These are phyloP conservation scores for Papiliotrema nemorosa DNA, from an alignment of 1,284 basidiomycete species.

Conservation along the genomic window DNA sequence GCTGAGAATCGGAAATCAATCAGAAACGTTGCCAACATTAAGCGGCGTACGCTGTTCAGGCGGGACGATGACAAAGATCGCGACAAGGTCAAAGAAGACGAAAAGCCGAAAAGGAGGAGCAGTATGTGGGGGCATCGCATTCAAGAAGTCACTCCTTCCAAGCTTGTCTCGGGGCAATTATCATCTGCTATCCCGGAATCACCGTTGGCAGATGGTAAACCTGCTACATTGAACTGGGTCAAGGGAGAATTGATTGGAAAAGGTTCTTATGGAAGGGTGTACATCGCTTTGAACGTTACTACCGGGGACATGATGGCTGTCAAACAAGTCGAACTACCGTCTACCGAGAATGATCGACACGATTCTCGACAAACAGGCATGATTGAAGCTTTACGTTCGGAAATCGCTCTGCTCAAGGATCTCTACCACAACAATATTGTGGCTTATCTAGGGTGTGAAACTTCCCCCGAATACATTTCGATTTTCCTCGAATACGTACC, in stretches of 20 bases:
- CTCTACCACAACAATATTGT: conserved; percentile 97
- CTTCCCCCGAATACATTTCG: conserved; percentile 82
- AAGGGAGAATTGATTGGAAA: conserved; percentile 96
- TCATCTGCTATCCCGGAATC: conserved; percentile 49
- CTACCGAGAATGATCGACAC: conserved; percentile 81
- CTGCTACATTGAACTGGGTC: conserved; percentile 91
- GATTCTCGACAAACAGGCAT: conserved; percentile 80
- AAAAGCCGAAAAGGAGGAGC: conserved; percentile 57
- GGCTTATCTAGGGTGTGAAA: conserved; percentile 93
- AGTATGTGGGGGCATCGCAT: conserved; percentile 93
- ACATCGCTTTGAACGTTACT: conserved; percentile 93
- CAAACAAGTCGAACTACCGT: conserved; percentile 96
- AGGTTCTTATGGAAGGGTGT: conserved; percentile 94
- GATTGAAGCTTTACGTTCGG: conserved; percentile 86
- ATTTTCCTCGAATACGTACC: conserved; percentile 99
- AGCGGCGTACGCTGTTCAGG: conserved; percentile 48
- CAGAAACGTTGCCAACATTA: conserved; percentile 69
- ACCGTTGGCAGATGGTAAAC: conserved; percentile 17
- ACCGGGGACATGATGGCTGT: conserved; percentile 99
- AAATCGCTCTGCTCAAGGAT: conserved; percentile 93
- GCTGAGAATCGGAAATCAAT: conserved; percentile 69
- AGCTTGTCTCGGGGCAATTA: conserved; percentile 51
- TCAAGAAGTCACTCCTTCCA: conserved; percentile 82
- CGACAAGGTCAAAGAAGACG: conserved; percentile 11
- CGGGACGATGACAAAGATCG: conserved; percentile 48